Evolutionary conservation across 73 alveolate species (phyloP).

Genomic region (Diophrys appendiculata): DNA sequence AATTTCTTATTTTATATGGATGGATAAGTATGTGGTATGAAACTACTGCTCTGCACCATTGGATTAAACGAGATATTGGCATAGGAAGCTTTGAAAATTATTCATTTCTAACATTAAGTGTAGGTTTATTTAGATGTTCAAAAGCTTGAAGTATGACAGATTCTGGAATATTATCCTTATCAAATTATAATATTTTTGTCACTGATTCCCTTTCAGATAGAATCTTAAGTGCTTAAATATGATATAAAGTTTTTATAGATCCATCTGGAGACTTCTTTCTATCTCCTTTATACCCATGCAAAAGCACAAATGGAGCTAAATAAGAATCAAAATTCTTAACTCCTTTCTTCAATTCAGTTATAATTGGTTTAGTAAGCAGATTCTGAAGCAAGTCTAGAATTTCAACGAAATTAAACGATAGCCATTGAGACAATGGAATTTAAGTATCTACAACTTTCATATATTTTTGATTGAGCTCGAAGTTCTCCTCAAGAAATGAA

Average conservation of each 20-base stretch:
- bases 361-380: slow-evolving; percentile 21
- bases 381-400: slow-evolving; percentile 18
- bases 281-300: slow-evolving; percentile 59
- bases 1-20: slow-evolving; percentile 84
- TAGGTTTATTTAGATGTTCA: slow-evolving; percentile 61
- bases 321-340: slow-evolving; percentile 47
- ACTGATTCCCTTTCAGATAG: slow-evolving; percentile 51
- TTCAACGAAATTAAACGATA: slow-evolving; percentile 59
- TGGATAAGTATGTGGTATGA: slow-evolving; percentile 85
- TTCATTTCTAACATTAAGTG: slow-evolving; percentile 29
- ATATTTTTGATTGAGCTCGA: slow-evolving; percentile 47
- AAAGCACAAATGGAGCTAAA: slow-evolving; percentile 79
- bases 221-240: slow-evolving; percentile 60
- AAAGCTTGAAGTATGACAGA: slow-evolving; percentile 69
- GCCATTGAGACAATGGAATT: slow-evolving; percentile 83
- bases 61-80: slow-evolving; percentile 65
- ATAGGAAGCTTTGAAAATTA: slow-evolving; percentile 47
- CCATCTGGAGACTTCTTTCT: slow-evolving; percentile 57
- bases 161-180: slow-evolving; percentile 72
- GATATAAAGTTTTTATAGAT: slow-evolving; percentile 48
- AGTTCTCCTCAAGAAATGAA: slow-evolving; percentile 65
- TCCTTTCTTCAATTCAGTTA: slow-evolving; percentile 40
- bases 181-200: slow-evolving; percentile 62
- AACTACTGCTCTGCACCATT: slow-evolving; percentile 78
- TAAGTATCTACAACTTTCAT: slow-evolving; percentile 69